Conservation (phyloP, 1,139 yeast species). For the Candida albicans region DNA sequence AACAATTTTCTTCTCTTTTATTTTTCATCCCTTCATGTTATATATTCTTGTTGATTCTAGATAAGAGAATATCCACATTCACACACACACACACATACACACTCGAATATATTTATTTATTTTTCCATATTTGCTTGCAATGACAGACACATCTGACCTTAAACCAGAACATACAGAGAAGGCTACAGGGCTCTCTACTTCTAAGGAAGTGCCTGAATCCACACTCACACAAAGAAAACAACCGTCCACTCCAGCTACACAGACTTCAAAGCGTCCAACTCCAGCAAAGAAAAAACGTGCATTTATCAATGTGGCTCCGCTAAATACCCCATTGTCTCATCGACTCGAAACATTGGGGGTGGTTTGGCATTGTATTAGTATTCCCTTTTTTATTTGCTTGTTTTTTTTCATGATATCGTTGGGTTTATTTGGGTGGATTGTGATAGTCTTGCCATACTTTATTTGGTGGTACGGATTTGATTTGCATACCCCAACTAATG, state of each 20-base stretch:
- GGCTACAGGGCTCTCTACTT: not conserved
- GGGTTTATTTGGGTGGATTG: conserved; percentile 71
- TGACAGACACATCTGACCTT: no score
- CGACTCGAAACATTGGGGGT: conserved; percentile 72
- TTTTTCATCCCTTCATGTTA: not conserved
- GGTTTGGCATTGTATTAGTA: conserved; percentile 73
- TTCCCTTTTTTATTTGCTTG: conserved; percentile 57
- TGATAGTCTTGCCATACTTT: conserved; percentile 52
- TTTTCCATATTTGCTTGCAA: no score
- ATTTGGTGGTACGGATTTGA: conserved; percentile 60
- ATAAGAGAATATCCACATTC: not conserved
- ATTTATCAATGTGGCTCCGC: conserved; percentile 47
- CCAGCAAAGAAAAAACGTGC: conserved; percentile 9
- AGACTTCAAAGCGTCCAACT: not conserved
- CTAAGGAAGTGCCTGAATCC: not conserved
- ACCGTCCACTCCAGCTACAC: not conserved
- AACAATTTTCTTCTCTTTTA: not conserved
- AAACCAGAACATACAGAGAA: not conserved
- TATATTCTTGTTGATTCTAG: no score
- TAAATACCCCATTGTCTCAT: conserved; percentile 54
- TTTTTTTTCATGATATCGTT: conserved; percentile 58
- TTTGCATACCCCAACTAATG: conserved; percentile 71
- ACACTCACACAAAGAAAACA: conserved; percentile 3
- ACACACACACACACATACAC: not conserved
- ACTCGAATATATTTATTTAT: not conserved